phyloP scores from a whole-genome alignment of 345 rosid genomes.

The Eucalyptus cloeziana region DNA sequence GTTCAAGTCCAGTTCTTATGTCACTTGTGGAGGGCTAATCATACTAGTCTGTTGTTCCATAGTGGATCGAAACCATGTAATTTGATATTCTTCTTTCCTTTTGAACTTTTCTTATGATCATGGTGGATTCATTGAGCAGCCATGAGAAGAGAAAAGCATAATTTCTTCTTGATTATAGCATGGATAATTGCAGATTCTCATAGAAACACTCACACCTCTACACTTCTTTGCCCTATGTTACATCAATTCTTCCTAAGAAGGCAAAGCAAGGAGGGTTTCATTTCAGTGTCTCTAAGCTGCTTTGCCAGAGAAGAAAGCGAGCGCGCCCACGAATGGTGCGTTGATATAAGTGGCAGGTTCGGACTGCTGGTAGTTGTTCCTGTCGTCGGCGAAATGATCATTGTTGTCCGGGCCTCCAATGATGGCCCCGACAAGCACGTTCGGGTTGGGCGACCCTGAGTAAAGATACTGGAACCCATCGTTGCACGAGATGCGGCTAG shows the following conservation, averaged over 20 bases:
- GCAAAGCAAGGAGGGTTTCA: background rate
- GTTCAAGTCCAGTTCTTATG: background rate
- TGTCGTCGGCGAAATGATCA: constrained; percentile 47
- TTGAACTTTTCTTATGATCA: background rate
- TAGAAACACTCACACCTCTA: background rate
- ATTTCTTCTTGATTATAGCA: background rate
- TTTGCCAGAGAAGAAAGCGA: constrained; percentile 40
- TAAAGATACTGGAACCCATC: constrained; percentile 39
- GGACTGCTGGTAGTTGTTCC: constrained; percentile 55
- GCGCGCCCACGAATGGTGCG: constrained; percentile 64
- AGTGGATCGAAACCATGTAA: background rate
- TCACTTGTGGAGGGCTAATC: background rate
- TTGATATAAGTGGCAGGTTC: constrained; percentile 71
- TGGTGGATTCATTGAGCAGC: background rate
- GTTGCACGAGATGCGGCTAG: constrained; percentile 31
- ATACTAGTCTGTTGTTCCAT: background rate
- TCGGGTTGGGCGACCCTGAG: constrained; percentile 44
- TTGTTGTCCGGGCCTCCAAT: constrained; percentile 55
- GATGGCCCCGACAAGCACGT: constrained; percentile 50
- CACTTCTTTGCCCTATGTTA: background rate
- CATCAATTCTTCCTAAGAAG: background rate
- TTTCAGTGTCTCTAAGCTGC: background rate
- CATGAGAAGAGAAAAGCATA: background rate
- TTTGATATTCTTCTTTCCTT: background rate
- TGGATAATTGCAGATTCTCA: background rate